Base-by-base conservation (phyloP, 208 protist genomes). In the Leishmania turanica region DNA sequence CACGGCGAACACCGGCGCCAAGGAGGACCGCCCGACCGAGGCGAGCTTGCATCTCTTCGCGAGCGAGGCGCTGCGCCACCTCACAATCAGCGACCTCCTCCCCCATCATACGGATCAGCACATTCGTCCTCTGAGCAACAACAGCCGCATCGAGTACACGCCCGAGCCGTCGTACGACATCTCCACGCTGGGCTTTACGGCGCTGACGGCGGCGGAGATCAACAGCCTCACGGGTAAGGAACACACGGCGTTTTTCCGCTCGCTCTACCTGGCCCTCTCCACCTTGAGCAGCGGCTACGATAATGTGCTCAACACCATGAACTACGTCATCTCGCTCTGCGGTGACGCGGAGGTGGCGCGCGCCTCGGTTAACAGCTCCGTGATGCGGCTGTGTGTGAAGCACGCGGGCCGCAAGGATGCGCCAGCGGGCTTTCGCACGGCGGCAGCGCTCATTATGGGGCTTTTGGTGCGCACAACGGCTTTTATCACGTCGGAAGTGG, bases 121-220 rank as follows among this genome's bases (percentile, higher is more conserved):
- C 80, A 93, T 98, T 69, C 92, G 95, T 54, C 97, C 97, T 19
- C 85, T 98, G 15, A 94, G 95, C 70, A 91, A 90, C 87, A 98
- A 98, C 83, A 91, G 72, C 54, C 91, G 94, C 81, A 97, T 98
- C 78, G 96, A 98, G 80, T 87, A 89, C 70, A 91, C 92, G 69
- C 81, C 89, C 60, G 91, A 96, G 80, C 87, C 92, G 40, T 91
- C 88, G 27, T 97, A 88, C 72, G 84, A 96, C 73, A 72, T 82
- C 73, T 70, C 80, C 51, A 78, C 75, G 13, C 80, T 98, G 24
- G 87, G 83, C 53, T 97, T 98, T 81, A 83, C 78, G 24, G 78
- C 91, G 42, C 81, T 92, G 51, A 85, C 87, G 45, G 87, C 91
- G 31, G 76, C 77, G 64, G 88, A 96, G 65, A 75, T 98, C 31